These are phyloP conservation scores for Pyronema domesticum DNA, from an alignment of 495 filamentous ascomycete genomes.

Conservation along the genomic window DNA sequence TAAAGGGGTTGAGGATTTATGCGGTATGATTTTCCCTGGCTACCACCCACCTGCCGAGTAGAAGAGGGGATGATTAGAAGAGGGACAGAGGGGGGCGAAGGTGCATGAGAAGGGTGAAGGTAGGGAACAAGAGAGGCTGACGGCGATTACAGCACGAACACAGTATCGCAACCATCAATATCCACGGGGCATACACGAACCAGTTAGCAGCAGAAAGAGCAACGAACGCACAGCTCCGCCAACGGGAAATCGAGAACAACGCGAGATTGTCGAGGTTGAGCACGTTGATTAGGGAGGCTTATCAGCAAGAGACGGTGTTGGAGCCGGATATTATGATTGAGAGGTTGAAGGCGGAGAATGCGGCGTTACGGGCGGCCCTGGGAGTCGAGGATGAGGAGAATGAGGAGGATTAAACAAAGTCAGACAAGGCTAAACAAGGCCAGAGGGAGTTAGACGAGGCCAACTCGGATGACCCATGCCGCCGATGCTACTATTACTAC, in stretches of 20 bases:
- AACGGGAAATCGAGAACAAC: slow-evolving; percentile 20
- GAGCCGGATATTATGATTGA: slow-evolving; percentile 23
- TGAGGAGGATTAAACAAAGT: slow-evolving; percentile 3
- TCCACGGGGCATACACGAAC: slow-evolving; percentile 24
- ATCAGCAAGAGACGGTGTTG: slow-evolving; percentile 13
- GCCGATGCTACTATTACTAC: no score
- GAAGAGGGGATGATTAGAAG: no score
- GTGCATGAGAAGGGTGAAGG: no score
- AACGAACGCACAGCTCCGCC: slow-evolving; percentile 18
- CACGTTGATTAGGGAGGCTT: slow-evolving; percentile 19
- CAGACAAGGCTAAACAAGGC: not conserved
- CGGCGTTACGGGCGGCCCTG: slow-evolving; percentile 17
- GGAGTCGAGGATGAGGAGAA: slow-evolving; percentile 18
- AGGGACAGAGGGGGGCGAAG: no score
- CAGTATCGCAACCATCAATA: slow-evolving; percentile 23
- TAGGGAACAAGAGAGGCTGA: no score
- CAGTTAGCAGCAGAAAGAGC: slow-evolving; percentile 19
- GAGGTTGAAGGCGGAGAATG: slow-evolving; percentile 21
- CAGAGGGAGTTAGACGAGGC: not conserved
- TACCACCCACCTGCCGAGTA: not conserved
- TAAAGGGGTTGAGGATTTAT: slow-evolving; percentile 23
- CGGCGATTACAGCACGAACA: slow-evolving; percentile 19
- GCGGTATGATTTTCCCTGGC: slow-evolving; percentile 12
- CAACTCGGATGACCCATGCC: no score
- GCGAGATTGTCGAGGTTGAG: slow-evolving; percentile 17